These are phyloP conservation scores for Colletotrichum sp. DNA, from an alignment of 2,329 filamentous ascomycete species.

Conservation along the genomic window DNA sequence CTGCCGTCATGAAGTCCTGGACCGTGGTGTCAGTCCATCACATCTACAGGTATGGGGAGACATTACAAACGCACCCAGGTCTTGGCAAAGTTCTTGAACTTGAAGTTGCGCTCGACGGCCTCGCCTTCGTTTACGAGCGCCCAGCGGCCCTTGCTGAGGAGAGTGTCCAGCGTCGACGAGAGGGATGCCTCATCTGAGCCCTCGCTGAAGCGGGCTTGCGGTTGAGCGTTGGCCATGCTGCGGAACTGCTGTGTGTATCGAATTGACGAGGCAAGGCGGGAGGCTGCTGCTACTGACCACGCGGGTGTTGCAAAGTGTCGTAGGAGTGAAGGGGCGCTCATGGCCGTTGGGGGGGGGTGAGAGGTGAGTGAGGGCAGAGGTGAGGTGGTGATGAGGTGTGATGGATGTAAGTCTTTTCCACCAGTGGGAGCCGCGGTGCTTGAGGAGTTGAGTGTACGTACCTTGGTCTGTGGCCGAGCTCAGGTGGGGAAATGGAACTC, in stretches of 20 bases:
- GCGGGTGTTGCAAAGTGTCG: neutral
- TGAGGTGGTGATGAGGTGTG: neutral
- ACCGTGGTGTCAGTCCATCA: neutral
- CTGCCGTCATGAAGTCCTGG: constrained; percentile 78
- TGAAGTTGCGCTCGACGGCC: constrained; percentile 64
- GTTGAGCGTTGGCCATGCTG: neutral
- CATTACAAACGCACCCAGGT: constrained; percentile 59
- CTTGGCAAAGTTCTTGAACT: constrained; percentile 69
- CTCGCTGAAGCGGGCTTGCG: constrained; percentile 42
- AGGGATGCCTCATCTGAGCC: constrained; percentile 47
- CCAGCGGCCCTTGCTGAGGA: constrained; percentile 51
- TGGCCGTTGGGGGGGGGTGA: neutral
- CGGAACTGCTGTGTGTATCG: neutral
- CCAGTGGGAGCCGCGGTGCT: neutral
- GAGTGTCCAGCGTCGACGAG: constrained; percentile 36
- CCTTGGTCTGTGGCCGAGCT: neutral
- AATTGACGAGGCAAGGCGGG: neutral
- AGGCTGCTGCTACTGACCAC: neutral
- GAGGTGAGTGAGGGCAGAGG: neutral
- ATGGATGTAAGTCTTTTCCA: neutral
- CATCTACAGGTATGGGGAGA: neutral
- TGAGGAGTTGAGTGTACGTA: neutral
- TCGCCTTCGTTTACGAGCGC: constrained; percentile 52
- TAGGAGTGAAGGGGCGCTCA: neutral
- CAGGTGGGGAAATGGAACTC: neutral